Percentiles rank a stretch among this genome's conserved stretches.
Evolutionary conservation across 306 rosid genomes (phyloP).

Genomic region (Malus fusca): DNA sequence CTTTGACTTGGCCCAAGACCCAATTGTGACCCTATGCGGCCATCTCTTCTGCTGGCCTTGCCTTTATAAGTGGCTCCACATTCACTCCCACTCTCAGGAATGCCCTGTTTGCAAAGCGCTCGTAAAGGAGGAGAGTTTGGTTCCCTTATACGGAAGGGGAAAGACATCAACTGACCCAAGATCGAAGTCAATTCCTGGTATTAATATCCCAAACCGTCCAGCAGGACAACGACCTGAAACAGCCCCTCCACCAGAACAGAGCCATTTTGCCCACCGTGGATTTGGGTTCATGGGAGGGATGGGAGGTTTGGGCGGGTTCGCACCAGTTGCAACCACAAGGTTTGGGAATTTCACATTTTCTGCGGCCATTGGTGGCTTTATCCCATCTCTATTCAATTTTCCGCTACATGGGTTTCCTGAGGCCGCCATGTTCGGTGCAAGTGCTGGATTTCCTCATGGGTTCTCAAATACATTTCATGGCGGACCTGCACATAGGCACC

Average conservation of each 20-base stretch:
- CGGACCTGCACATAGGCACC: conserved; percentile 43
- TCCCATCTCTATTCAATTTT: conserved; percentile 64
- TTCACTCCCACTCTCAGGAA: conserved; percentile 65
- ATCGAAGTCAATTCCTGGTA: conserved; percentile 59
- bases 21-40: conserved; percentile 79
- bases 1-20: conserved; percentile 83
- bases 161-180: conserved; percentile 82
- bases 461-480: conserved; percentile 58
- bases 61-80: conserved; percentile 80
- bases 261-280: conserved; percentile 53
- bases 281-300: conserved; percentile 68
- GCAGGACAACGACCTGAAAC: conserved; percentile 80
- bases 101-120: conserved; percentile 87
- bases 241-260: conserved; percentile 66
- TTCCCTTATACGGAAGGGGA: conserved; percentile 81
- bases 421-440: conserved; percentile 49
- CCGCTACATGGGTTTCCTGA: conserved; percentile 63
- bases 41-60: conserved; percentile 95
- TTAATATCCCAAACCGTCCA: conserved; percentile 66
- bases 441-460: conserved; percentile 51
- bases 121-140: conserved; percentile 74
- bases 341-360: conserved; percentile 76
- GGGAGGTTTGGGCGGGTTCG: conserved; percentile 55
- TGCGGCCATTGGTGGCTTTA: conserved; percentile 71
- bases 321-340: conserved; percentile 62